Evolutionary conservation across 2,329 filamentous ascomycete genomes (phyloP).

Genomic region (Zasmidium cellare): DNA sequence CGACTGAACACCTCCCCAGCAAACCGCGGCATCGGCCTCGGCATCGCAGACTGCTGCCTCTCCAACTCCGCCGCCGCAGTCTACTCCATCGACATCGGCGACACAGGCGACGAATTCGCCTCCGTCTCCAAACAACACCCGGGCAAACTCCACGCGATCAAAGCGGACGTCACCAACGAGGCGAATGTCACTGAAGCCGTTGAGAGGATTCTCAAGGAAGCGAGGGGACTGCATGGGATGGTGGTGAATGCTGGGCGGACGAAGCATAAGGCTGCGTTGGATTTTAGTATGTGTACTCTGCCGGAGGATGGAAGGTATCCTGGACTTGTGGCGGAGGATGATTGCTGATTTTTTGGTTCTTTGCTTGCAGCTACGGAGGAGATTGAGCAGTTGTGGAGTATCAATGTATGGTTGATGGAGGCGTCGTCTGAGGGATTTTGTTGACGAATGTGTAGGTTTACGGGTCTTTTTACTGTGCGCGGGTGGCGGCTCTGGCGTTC

Average conservation of each 20-base stretch:
- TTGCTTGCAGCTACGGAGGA: slow-evolving; percentile 49
- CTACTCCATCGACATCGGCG: slow-evolving; percentile 50
- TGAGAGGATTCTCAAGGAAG: slow-evolving; percentile 46
- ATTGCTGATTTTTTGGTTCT: neutral
- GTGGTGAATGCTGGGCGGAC: slow-evolving; percentile 54
- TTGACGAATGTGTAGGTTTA: slow-evolving; percentile 36
- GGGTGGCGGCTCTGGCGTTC: slow-evolving; percentile 45
- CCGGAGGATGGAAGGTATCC: too few species aligned
- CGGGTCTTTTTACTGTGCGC: slow-evolving; percentile 46
- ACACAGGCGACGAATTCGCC: slow-evolving; percentile 45
- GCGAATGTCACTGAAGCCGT: slow-evolving; percentile 46
- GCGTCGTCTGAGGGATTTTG: too few species aligned
- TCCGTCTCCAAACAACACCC: slow-evolving; percentile 42
- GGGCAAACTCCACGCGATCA: slow-evolving; percentile 41
- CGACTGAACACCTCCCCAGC: slow-evolving; percentile 19
- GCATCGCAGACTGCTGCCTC: slow-evolving; percentile 50
- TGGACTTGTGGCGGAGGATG: too few species aligned
- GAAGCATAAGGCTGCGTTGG: slow-evolving; percentile 54
- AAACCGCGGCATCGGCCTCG: slow-evolving; percentile 51
- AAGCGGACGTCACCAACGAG: slow-evolving; percentile 51
- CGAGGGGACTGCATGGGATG: slow-evolving; percentile 51
- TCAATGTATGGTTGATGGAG: slow-evolving; percentile 33
- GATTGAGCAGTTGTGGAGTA: slow-evolving; percentile 45
- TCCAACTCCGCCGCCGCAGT: slow-evolving; percentile 45
- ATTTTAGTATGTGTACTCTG: too few species aligned